These are phyloP conservation scores for Tetrapyrgos nigripes DNA, from an alignment of 1,284 basidiomycete genomes.

Conservation along the genomic window DNA sequence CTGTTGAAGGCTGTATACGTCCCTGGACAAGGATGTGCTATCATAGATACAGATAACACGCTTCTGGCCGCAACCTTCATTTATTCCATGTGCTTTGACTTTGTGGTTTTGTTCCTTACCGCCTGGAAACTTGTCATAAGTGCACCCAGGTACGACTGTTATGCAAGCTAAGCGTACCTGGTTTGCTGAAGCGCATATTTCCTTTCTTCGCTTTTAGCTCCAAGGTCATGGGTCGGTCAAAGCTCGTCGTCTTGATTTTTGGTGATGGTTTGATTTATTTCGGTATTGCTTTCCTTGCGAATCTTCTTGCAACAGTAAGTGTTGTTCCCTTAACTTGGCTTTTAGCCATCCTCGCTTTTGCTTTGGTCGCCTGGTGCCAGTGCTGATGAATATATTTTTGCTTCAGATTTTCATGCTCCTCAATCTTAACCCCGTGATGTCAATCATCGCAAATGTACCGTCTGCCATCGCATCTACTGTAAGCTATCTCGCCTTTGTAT, in stretches of 20 bases:
- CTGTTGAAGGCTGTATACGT: conserved; percentile 65
- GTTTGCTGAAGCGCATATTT: conserved; percentile 19
- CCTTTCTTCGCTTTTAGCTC: conserved; percentile 1
- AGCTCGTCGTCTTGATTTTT: conserved; percentile 70
- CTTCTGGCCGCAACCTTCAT: conserved; percentile 69
- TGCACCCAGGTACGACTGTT: conserved; percentile 10
- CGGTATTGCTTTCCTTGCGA: conserved; percentile 71
- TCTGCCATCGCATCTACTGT: conserved; percentile 71
- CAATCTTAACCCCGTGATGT: conserved; percentile 76
- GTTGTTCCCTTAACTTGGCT: neutral
- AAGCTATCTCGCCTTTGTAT: neutral
- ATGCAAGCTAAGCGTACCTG: neutral
- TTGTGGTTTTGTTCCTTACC: conserved; percentile 64
- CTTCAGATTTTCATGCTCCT: conserved; percentile 71
- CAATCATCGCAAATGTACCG: conserved; percentile 78
- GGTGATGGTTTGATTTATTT: conserved; percentile 77
- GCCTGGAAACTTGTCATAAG: conserved; percentile 60
- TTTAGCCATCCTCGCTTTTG: neutral
- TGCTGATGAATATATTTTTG: conserved; percentile 1
- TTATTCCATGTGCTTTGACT: conserved; percentile 77
- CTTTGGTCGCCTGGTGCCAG: neutral
- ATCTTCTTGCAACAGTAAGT: conserved; percentile 67
- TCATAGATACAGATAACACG: conserved; percentile 58
- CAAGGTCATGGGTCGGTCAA: conserved; percentile 46
- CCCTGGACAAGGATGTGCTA: conserved; percentile 54